These are phyloP conservation scores for Tylopilus vinaceipallidus DNA, from an alignment of 768 basidiomycete genomes.

Conservation along the genomic window DNA sequence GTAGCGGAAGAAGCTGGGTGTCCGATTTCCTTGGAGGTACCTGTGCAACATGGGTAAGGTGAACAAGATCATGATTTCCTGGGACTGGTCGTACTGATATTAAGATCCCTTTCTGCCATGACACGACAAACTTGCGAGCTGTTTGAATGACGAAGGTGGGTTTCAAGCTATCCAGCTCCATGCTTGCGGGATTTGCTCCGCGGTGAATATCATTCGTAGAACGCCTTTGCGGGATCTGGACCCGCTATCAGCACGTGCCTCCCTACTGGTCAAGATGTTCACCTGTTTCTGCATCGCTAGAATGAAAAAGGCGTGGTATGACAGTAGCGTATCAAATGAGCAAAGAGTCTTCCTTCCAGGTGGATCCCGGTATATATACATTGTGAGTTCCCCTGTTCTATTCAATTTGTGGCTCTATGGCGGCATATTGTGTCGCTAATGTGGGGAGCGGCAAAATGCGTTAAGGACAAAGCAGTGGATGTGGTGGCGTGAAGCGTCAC, in stretches of 20 bases:
- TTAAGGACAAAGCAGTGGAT: slow-evolving; percentile 18
- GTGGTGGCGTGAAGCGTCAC: slow-evolving; percentile 13
- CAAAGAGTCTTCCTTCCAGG: slow-evolving; percentile 9
- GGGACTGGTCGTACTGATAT: slow-evolving; percentile 17
- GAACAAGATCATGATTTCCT: neutral
- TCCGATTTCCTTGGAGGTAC: slow-evolving; percentile 23
- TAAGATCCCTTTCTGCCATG: slow-evolving; percentile 20
- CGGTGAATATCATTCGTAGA: slow-evolving; percentile 14
- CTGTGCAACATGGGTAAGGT: slow-evolving; percentile 16
- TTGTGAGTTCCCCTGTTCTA: neutral
- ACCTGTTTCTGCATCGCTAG: slow-evolving; percentile 21
- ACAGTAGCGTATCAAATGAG: slow-evolving; percentile 14
- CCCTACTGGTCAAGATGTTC: slow-evolving; percentile 14
- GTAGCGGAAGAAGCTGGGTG: slow-evolving; percentile 10
- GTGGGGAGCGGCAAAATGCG: slow-evolving; percentile 14
- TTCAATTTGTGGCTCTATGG: slow-evolving; percentile 7
- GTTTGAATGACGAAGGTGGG: slow-evolving; percentile 24
- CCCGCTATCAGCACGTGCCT: slow-evolving; percentile 26
- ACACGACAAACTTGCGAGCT: slow-evolving; percentile 19
- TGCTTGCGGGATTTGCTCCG: slow-evolving; percentile 1
- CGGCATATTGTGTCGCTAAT: slow-evolving; percentile 15
- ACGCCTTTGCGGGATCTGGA: slow-evolving; percentile 16
- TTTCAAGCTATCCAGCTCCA: slow-evolving; percentile 7
- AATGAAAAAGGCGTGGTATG: slow-evolving; percentile 28
- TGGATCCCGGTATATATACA: slow-evolving; percentile 16